Percentiles rank a stretch among this genome's conserved stretches.
Conservation (phyloP, 2,329 filamentous ascomycete genomes). For the Trichothecium roseum region DNA sequence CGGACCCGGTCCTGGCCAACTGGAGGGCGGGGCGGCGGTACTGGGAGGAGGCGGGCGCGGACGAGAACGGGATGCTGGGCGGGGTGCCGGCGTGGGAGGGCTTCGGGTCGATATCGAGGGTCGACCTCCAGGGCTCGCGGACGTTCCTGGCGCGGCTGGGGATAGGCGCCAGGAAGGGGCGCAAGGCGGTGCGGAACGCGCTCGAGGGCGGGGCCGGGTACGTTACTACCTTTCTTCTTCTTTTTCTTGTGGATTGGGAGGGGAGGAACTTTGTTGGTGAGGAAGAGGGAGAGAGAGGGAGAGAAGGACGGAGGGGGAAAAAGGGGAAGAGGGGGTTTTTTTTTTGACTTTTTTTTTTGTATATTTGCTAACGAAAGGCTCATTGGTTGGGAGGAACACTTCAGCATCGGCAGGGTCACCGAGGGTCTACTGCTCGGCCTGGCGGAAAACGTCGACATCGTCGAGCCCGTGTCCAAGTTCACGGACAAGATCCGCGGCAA, state of each 20-base stretch:
- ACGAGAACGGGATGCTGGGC: slow-evolving; percentile 67
- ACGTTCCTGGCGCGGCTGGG: slow-evolving; percentile 61
- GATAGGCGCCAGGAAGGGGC: slow-evolving; percentile 23
- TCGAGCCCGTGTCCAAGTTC: slow-evolving; percentile 80
- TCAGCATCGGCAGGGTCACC: slow-evolving; percentile 73
- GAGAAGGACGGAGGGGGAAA: too few relatives aligned
- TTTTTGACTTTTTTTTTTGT: too few relatives aligned
- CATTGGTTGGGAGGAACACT: neutral
- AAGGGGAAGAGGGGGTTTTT: too few relatives aligned
- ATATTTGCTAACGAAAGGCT: too few relatives aligned
- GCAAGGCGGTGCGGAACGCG: slow-evolving; percentile 15
- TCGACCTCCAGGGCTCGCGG: slow-evolving; percentile 59
- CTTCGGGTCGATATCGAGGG: slow-evolving; percentile 36
- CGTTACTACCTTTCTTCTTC: slow-evolving; percentile 7
- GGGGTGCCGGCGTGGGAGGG: slow-evolving; percentile 35
- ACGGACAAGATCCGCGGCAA: slow-evolving; percentile 49
- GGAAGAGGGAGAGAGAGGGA: too few relatives aligned
- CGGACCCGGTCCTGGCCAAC: slow-evolving; percentile 22
- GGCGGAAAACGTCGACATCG: slow-evolving; percentile 64
- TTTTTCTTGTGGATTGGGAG: neutral
- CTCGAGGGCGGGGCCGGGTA: slow-evolving; percentile 30
- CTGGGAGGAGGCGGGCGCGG: slow-evolving; percentile 34
- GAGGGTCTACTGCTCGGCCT: slow-evolving; percentile 63
- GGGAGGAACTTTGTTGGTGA: too few relatives aligned
- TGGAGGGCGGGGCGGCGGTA: slow-evolving; percentile 28